A percentile compares a stretch with the other conserved stretches of the same genome.
Evolutionary conservation across 306 rosid genomes (phyloP).

Genomic region (Sphenostylis stenocarpa): DNA sequence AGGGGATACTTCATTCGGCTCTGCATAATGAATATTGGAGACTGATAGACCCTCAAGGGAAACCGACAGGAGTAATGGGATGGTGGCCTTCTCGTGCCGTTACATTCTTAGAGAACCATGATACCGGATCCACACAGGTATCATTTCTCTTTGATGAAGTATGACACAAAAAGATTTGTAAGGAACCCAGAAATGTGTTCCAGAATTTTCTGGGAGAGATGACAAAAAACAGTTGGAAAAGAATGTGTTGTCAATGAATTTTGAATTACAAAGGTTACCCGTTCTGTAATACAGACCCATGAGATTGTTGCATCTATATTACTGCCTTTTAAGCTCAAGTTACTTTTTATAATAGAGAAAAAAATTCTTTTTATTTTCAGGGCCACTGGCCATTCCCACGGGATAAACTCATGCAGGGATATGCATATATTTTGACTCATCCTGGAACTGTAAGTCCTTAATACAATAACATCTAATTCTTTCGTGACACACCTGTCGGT

Average conservation of each 20-base stretch:
- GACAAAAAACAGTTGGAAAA: neutral
- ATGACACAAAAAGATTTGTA: neutral
- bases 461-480: slow-evolving; percentile 13
- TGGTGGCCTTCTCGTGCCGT: slow-evolving; percentile 95
- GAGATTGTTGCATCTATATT: slow-evolving; percentile 9
- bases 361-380: slow-evolving; percentile 46
- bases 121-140: slow-evolving; percentile 90
- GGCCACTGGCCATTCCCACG: slow-evolving; percentile 90
- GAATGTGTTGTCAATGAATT: neutral
- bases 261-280: neutral
- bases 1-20: slow-evolving; percentile 83
- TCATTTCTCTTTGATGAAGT: slow-evolving; percentile 3
- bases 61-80: slow-evolving; percentile 84
- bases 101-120: slow-evolving; percentile 85
- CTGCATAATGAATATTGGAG: slow-evolving; percentile 77
- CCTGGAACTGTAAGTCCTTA: slow-evolving; percentile 70
- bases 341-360: slow-evolving; percentile 20
- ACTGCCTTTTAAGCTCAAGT: slow-evolving; percentile 10
- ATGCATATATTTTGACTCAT: slow-evolving; percentile 82
- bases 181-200: neutral
- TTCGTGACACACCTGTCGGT: neutral
- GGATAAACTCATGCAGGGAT: slow-evolving; percentile 78
- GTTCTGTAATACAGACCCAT: neutral
- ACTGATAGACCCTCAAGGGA: slow-evolving; percentile 74
- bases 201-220: neutral